Evolutionary conservation across 2,329 filamentous ascomycete genomes (phyloP).

Genomic region (Zasmidium cellare): DNA sequence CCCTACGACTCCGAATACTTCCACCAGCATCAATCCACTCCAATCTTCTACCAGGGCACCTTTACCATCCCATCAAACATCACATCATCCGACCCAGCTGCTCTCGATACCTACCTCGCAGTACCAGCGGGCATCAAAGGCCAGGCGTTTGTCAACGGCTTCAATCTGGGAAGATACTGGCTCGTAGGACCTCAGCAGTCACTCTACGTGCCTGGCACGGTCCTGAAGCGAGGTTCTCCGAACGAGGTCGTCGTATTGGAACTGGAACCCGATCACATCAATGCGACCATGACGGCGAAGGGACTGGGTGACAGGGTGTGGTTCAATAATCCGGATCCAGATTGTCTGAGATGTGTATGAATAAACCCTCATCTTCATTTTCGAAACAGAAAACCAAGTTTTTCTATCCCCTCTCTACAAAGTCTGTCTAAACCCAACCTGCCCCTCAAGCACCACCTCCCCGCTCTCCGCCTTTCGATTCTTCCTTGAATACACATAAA

Average conservation of each 20-base stretch:
- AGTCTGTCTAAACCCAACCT: slow-evolving; percentile 28
- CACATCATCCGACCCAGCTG: not conserved
- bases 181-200: slow-evolving; percentile 14
- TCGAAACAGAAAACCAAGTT: no score
- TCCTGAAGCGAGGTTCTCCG: not conserved
- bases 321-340: slow-evolving; percentile 9
- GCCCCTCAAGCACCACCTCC: slow-evolving; percentile 41
- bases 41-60: slow-evolving; percentile 25
- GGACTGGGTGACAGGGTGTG: slow-evolving; percentile 8
- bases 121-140: slow-evolving; percentile 10
- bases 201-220: slow-evolving; percentile 11
- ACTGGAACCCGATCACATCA: slow-evolving; percentile 10
- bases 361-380: no score
- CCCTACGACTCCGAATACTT: not conserved
- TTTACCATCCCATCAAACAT: slow-evolving; percentile 12
- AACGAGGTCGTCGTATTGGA: slow-evolving; percentile 13
- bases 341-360: slow-evolving; percentile 10
- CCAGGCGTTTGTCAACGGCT: slow-evolving; percentile 13
- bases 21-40: not conserved
- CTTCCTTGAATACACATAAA: slow-evolving; percentile 23
- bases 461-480: slow-evolving; percentile 43
- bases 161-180: slow-evolving; percentile 16
- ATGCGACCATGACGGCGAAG: slow-evolving; percentile 8
- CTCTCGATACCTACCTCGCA: slow-evolving; percentile 9
- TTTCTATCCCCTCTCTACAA: slow-evolving; percentile 10